Base-by-base conservation (phyloP, 2,329 filamentous ascomycete genomes). In the Arthrinium puccinioides region DNA sequence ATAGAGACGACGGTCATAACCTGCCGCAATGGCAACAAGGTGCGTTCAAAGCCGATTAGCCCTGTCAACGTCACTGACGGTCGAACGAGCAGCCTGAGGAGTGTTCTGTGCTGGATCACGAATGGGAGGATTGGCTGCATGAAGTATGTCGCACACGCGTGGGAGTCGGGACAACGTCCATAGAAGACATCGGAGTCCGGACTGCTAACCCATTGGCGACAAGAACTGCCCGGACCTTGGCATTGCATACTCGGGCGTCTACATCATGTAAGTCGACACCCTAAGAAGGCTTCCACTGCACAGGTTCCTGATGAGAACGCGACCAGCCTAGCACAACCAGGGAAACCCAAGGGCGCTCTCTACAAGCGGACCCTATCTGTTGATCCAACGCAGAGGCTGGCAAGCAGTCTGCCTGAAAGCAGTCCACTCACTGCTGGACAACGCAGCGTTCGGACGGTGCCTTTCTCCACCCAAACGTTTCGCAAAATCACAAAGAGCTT, bases 381-480 rank as follows among this genome's bases (percentile, higher is more conserved):
- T n/a, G n/a, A n/a, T n/a, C n/a, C n/a, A n/a, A 14, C n/a, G 13
- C 18, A 3, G 13, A 28, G 26, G 21, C 19, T 23, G 2, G n/a
- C 26, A 4, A 10, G n/a, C n/a, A 14, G 20, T 23, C 15, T 25
- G 20, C 11, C 21, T n/a, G 23, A 14, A 15, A 33, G 29, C 28
- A 9, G 15, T 37, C 13, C 39, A 27, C 34, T 9, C 31, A 28
- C 21, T 10, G 20, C 21, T 21, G 38, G 25, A 10, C 21, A 32
- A 10, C 40, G 43, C 10, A 37, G 32, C 10, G 31, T 47, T 15
- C 41, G 47, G 13, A 46, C 35, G 0, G 27, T 54, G 1, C 48
- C 52, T 0, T 54, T 53, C 24, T 47, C 51, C 3, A 4, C 27
- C 2, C 9, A 29, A 0, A 46, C 38, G 1, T 53, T 53, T 18